Conservation (phyloP, 129 eudicot species). For the Solidago caesia region DNA sequence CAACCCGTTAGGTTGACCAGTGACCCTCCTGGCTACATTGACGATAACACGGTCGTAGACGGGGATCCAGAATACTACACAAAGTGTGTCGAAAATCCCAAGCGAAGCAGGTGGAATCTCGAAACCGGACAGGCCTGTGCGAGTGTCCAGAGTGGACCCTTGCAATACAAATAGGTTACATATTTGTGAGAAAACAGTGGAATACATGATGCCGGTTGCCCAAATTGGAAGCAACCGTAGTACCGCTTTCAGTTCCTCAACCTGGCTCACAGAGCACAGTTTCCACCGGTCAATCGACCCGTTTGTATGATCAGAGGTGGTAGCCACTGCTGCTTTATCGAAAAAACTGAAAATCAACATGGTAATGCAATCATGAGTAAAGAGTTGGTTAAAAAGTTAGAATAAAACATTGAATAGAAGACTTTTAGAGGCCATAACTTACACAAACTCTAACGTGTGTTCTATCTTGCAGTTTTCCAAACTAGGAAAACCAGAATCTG, state of each 20-base stretch:
- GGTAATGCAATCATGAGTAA: not conserved
- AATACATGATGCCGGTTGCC: too few relatives aligned
- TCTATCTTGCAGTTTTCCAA: slow-evolving; percentile 51
- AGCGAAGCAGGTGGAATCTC: slow-evolving; percentile 25
- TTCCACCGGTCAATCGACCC: too few relatives aligned
- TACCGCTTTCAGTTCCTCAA: too few relatives aligned
- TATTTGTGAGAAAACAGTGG: not conserved
- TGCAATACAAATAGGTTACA: slow-evolving; percentile 20
- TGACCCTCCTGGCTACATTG: slow-evolving; percentile 24
- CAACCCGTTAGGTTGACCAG: slow-evolving; percentile 50
- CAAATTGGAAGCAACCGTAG: too few relatives aligned
- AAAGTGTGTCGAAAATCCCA: slow-evolving; percentile 9
- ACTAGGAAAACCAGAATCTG: slow-evolving; percentile 37
- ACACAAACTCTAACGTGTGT: slow-evolving; percentile 59
- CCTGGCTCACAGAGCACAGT: too few relatives aligned
- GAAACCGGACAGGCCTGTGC: not conserved
- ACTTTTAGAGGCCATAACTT: slow-evolving; percentile 1
- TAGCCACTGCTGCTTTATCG: slow-evolving; percentile 72
- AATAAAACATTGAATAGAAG: not conserved
- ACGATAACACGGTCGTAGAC: slow-evolving; percentile 20
- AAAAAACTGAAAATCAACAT: slow-evolving; percentile 44
- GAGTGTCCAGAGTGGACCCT: slow-evolving; percentile 16
- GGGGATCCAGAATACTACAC: slow-evolving; percentile 27
- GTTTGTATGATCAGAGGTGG: slow-evolving; percentile 36
- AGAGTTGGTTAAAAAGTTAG: not conserved